Evolutionary conservation across 768 basidiomycete genomes (phyloP), one percentile per base, ranked within the genome.

Genomic region (Kwoniella sp.): DNA sequence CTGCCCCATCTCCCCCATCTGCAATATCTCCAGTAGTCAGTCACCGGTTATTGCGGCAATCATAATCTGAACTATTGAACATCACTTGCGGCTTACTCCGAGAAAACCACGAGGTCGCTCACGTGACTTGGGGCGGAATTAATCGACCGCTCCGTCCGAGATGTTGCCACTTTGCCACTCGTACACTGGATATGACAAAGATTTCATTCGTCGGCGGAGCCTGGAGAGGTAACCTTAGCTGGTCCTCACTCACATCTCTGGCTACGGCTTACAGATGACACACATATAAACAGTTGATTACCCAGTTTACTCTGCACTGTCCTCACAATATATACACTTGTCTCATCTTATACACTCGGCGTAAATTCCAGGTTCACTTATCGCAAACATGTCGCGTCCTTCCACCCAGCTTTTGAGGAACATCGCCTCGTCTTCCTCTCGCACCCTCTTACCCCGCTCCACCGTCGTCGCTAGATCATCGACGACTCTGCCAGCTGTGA

Each of bases 381-480:
- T n/a, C 27, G 15, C 15, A 4, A 52, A 33, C 0, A 60, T 60
- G 58, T 60, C 50, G 29, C 26, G 50, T 26, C 24, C 58, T 33
- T n/a, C 27, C 27, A 33, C 37, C 29, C 29, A 52, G 17, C 30
- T 44, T 19, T 19, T 44, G 40, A 44, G 40, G 40, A 44, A 44
- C 51, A 53, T 46, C 56, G 15, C 51, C 59, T 24, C 33, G 58
- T 19, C 63, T 17, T 47, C 58, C 13, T 65, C 63, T 17, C 57
- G 58, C 13, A 21, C 51, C 4, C 22, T 25, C 26, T 33, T 37
- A 25, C 37, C 29, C 27, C 63, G 29, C 19, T n/a, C 33, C 26
- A 49, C 40, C 40, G 17, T 44, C 40, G 8, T 44, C 4, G 8
- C 36, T 2, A 55, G 6, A 13, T 2, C 48, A 49, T 24, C 48